Evolutionary conservation across 2,329 filamentous ascomycete species (phyloP), one percentile per base, ranked within the genome.

Genomic region (Daldinia sp.): DNA sequence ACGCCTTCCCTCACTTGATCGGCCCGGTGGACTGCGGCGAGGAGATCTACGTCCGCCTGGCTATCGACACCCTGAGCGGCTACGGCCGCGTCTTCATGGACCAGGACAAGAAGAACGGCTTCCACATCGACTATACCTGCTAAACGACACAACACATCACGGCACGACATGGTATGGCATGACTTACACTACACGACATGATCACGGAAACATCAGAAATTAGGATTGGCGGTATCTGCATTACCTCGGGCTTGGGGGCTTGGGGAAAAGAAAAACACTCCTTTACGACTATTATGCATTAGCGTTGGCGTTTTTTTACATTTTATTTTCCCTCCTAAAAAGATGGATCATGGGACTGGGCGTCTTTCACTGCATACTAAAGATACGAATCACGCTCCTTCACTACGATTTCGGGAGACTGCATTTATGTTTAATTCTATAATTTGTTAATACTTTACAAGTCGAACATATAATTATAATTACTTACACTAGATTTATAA

Each of bases 31-130:
- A 68, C 17, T 77, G 75, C 47, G 65, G 67, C 19, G 63, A 70
- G 65, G 66, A 68, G 1, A 50, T 77, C 13, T 73, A 73, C 51
- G 48, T 75, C 37, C 71, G 70, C 54, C 34, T 76, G n/a, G 37
- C 66, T 0, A 19, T 73, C 8, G 59, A 72, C 32, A 30, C 67
- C 5, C 15, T 45, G 13, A 53, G 69, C 7, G 66, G 63, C 2
- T 67, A 73, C 8, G 69, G 74, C 4, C 65, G 66, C 30, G 68
- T 77, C 19, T 74, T 69, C 60, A 63, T 77, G 0, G 68, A 66
- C 6, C 74, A 77, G 64, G 71, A 77, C n/a, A 59, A 51, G 1
- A 63, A 68, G 15, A 76, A 76, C 15, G 75, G 75, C 1, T 67
- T 74, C 43, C 66, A 57, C 17, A 50, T 76, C 27, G 35, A 49